These are phyloP conservation scores for Yamadazyma phyllophila DNA, from an alignment of 805 yeast species.

Conservation along the genomic window DNA sequence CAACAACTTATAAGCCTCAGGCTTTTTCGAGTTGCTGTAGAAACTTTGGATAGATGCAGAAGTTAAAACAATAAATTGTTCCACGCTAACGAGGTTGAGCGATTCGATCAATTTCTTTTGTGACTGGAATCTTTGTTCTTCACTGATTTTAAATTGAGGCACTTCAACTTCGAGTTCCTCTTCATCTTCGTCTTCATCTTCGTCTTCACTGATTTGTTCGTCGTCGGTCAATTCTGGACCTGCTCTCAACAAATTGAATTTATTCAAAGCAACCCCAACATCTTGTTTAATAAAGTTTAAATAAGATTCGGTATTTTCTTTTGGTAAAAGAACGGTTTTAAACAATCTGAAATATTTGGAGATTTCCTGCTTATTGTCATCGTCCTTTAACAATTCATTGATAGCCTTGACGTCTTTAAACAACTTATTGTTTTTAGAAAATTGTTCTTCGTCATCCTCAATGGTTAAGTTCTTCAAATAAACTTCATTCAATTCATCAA, in stretches of 20 bases:
- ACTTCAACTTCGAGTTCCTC: slow-evolving; percentile 15
- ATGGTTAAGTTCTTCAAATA: slow-evolving; percentile 22
- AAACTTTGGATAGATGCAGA: slow-evolving; percentile 26
- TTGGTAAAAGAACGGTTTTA: slow-evolving; percentile 22
- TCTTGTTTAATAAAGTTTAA: slow-evolving; percentile 19
- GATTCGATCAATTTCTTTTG: slow-evolving; percentile 25
- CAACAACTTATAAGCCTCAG: slow-evolving; percentile 22
- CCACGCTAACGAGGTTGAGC: slow-evolving; percentile 32
- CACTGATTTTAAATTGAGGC: not conserved
- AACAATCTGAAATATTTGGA: slow-evolving; percentile 22
- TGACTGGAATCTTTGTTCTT: not conserved
- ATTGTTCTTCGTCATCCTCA: slow-evolving; percentile 9
- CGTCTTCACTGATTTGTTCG: slow-evolving; percentile 17
- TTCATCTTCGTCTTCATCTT: slow-evolving; percentile 18
- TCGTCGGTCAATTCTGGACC: slow-evolving; percentile 34
- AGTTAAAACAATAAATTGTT: slow-evolving; percentile 31
- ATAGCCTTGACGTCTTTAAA: slow-evolving; percentile 13
- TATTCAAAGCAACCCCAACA: slow-evolving; percentile 19
- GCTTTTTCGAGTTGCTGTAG: slow-evolving; percentile 9
- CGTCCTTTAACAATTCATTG: slow-evolving; percentile 6
- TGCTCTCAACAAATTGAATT: slow-evolving; percentile 20
- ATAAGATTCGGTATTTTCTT: slow-evolving; percentile 17
- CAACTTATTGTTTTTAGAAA: slow-evolving; percentile 5
- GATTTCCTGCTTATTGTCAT: slow-evolving; percentile 5
- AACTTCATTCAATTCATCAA: slow-evolving; percentile 29